Evolutionary conservation across 805 yeast species (phyloP).

Genomic region (Sugiyamaella chiloensis): DNA sequence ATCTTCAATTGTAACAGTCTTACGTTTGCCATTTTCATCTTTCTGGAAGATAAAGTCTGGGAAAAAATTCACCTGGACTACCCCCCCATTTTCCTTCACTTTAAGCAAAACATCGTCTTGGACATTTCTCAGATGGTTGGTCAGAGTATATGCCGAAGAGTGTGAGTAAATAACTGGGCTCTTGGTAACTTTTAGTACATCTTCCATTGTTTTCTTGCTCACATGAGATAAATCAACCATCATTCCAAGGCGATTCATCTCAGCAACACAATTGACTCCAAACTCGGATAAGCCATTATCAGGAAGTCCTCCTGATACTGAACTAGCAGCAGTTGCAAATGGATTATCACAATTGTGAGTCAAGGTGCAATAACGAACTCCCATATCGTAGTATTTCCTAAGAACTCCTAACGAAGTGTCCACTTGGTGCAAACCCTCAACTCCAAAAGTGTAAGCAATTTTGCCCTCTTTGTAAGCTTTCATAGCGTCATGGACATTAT

Average conservation of each 20-base stretch:
- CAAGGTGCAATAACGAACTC: constrained; percentile 52
- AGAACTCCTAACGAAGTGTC: constrained; percentile 49
- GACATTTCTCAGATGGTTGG: constrained; percentile 47
- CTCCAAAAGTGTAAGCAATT: constrained; percentile 49
- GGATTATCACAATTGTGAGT: constrained; percentile 59
- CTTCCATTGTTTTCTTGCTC: constrained; percentile 47
- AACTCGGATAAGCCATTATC: constrained; percentile 44
- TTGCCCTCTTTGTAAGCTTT: constrained; percentile 34
- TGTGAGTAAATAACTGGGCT: constrained; percentile 52
- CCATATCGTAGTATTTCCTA: constrained; percentile 47
- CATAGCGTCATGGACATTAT: constrained; percentile 42
- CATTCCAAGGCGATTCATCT: constrained; percentile 54
- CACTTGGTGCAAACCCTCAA: constrained; percentile 54
- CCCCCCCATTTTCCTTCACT: constrained; percentile 45
- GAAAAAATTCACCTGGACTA: constrained; percentile 46
- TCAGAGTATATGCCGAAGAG: constrained; percentile 42
- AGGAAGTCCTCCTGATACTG: constrained; percentile 43
- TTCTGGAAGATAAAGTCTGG: constrained; percentile 38
- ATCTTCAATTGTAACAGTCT: constrained; percentile 42
- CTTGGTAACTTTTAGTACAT: constrained; percentile 39
- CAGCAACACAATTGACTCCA: constrained; percentile 42
- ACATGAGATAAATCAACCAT: constrained; percentile 52
- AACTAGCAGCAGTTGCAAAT: constrained; percentile 53
- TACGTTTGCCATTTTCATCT: constrained; percentile 5
- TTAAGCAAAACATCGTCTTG: constrained; percentile 44